Evolutionary conservation across 345 rosid genomes (phyloP), one percentile per base, ranked within the genome.

Genomic region (Boechera divaricarpa): DNA sequence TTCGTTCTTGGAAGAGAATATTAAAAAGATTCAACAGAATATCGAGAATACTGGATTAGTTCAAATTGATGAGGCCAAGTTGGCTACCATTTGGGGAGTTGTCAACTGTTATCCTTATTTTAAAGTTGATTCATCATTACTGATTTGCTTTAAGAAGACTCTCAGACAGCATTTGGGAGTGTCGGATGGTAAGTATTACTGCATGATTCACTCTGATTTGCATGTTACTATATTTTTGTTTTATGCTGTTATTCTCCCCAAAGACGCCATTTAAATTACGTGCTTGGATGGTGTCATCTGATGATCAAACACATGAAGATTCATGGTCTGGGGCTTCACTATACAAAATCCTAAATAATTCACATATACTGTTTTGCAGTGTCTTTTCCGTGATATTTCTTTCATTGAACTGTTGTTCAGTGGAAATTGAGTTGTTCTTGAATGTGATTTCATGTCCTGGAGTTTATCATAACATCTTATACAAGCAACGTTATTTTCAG

Each of bases 21-120:
- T 90, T 24, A 45, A 69, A 57, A 75, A 48, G 61, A 54, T 53
- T 72, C 71, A 80, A 71, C 79, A 84, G 69, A 78, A 74, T 72
- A 74, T 80, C 51, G 74, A 77, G 68, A 75, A 75, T 45, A 35
- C 58, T 31, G 72, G 79, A 44, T 79, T 80, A 76, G 56, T 82
- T 57, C 75, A 71, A 55, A 59, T 84, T 77, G 83, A 80, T 45
- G 67, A 75, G 68, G 55, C 79, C 33, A 72, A 82, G 63, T 76
- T 94, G 85, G 88, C 97, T 79, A 47, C 58, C 52, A 79, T 90
- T 28, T 90, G 98, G 97, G 96, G 90, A 84, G 80, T 73, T 32
- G 79, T 89, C 54, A 79, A 82, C 38, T 90, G 98, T 85, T 89
- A 80, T 85, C 92, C 95, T 45, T 70, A 77, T 66, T 78, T 73